Conservation (phyloP, 805 yeast species). For the Candida insectorum region DNA sequence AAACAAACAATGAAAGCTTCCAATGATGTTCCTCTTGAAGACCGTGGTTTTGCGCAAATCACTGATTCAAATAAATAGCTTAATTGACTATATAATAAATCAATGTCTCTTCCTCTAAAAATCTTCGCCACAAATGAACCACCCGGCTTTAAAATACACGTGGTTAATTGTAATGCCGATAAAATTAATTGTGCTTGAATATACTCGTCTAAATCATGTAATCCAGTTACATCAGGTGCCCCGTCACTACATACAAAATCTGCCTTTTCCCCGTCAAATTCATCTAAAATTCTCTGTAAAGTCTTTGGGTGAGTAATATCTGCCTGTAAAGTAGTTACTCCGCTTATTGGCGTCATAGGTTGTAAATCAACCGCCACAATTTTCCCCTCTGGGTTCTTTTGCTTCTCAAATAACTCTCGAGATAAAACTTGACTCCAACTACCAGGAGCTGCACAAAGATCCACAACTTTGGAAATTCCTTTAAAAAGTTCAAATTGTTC, state of each 20-base stretch:
- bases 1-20: slow-evolving; percentile 93
- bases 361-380: slow-evolving; percentile 95
- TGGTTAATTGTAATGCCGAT: slow-evolving; percentile 88
- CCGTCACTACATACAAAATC: slow-evolving; percentile 97
- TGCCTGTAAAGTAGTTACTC: slow-evolving; percentile 89
- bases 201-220: slow-evolving; percentile 95
- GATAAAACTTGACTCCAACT: slow-evolving; percentile 97
- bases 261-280: slow-evolving; percentile 89
- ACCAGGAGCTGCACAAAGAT: slow-evolving; percentile 95
- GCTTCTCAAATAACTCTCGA: slow-evolving; percentile 53
- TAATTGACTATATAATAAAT: slow-evolving; percentile 86
- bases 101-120: slow-evolving; percentile 94
- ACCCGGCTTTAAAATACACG: slow-evolving; percentile 83
- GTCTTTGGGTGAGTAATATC: slow-evolving; percentile 97
- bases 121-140: slow-evolving; percentile 96
- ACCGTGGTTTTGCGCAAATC: slow-evolving; percentile 93
- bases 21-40: slow-evolving; percentile 90
- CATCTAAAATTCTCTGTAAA: slow-evolving; percentile 63
- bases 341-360: slow-evolving; percentile 95
- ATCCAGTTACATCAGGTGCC: slow-evolving; percentile 97
- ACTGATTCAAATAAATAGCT: slow-evolving; percentile 83
- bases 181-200: slow-evolving; percentile 92
- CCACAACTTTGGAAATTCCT: slow-evolving; percentile 81
- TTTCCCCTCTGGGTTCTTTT: slow-evolving; percentile 47
- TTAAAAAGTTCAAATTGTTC: slow-evolving; percentile 83